These are phyloP conservation scores for Cercospora beticola DNA, from an alignment of 2,329 filamentous ascomycete species.

Conservation along the genomic window DNA sequence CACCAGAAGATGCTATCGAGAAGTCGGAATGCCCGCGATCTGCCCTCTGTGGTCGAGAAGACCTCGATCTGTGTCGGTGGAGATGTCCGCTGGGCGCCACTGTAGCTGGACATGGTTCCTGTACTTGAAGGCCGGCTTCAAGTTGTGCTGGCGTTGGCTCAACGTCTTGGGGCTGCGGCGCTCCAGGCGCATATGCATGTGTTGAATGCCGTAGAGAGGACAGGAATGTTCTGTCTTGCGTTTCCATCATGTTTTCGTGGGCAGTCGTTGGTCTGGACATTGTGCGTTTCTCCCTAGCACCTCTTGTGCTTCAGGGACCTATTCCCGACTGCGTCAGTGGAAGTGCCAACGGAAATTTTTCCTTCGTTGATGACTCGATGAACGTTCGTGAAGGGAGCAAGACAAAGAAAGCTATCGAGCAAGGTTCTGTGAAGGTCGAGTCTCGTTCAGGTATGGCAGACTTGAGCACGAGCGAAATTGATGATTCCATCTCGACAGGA, in stretches of 20 bases:
- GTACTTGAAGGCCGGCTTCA: slow-evolving; percentile 3
- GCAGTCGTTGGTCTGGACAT: not conserved
- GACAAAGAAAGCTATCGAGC: not conserved
- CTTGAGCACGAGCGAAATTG: not conserved
- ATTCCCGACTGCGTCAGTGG: not conserved
- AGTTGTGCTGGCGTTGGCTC: slow-evolving; percentile 9
- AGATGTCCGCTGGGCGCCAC: slow-evolving; percentile 1
- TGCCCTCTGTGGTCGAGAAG: not conserved
- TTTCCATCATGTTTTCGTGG: not conserved
- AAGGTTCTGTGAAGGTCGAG: not conserved
- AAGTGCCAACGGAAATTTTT: not conserved
- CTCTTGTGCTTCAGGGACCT: not conserved
- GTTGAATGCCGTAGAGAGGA: slow-evolving; percentile 4
- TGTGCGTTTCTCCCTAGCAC: not conserved
- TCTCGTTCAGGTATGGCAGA: not conserved
- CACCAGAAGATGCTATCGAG: slow-evolving; percentile 12
- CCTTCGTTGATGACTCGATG: not conserved
- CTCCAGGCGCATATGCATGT: slow-evolving; percentile 1
- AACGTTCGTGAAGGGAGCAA: not conserved
- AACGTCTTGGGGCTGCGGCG: not conserved
- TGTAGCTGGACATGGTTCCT: not conserved
- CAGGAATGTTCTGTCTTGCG: not conserved
- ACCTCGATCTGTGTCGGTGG: not conserved
- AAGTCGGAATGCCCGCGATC: not conserved
- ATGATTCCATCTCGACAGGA: not conserved